Evolutionary conservation across 306 rosid species (phyloP).

Genomic region (Casuarina equisetifolia): DNA sequence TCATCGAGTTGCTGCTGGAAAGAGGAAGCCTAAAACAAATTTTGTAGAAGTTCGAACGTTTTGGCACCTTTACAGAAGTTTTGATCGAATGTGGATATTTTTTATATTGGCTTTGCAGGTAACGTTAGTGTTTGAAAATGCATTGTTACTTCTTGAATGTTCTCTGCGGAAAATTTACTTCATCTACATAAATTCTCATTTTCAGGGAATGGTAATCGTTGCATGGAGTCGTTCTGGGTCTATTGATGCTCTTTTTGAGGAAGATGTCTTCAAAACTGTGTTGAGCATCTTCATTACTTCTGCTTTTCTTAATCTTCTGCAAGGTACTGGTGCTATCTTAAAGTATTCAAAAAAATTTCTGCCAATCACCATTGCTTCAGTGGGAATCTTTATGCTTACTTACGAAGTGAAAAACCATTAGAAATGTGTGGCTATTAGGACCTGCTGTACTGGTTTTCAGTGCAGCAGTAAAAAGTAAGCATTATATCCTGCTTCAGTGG

Average conservation of each 20-base stretch:
- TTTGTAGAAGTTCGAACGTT: constrained; percentile 96
- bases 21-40: constrained; percentile 90
- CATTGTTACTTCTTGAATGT: constrained; percentile 7
- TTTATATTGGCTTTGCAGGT: constrained; percentile 97
- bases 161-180: constrained; percentile 13
- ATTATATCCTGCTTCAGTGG: neutral
- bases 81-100: constrained; percentile 98
- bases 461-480: neutral
- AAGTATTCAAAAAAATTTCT: neutral
- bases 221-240: constrained; percentile 92
- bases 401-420: neutral
- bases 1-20: constrained; percentile 49
- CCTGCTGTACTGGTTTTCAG: neutral
- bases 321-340: constrained; percentile 54
- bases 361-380: neutral
- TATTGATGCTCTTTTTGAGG: constrained; percentile 59
- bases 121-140: constrained; percentile 26
- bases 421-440: neutral
- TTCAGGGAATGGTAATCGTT: constrained; percentile 89
- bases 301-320: constrained; percentile 84
- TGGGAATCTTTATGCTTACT: neutral
- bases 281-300: constrained; percentile 80
- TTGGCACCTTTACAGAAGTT: constrained; percentile 88
- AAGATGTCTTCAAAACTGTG: constrained; percentile 74
- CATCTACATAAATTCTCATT: constrained; percentile 24